Base-by-base conservation (phyloP, 2,329 filamentous ascomycete genomes). In the Colletotrichum sp. region DNA sequence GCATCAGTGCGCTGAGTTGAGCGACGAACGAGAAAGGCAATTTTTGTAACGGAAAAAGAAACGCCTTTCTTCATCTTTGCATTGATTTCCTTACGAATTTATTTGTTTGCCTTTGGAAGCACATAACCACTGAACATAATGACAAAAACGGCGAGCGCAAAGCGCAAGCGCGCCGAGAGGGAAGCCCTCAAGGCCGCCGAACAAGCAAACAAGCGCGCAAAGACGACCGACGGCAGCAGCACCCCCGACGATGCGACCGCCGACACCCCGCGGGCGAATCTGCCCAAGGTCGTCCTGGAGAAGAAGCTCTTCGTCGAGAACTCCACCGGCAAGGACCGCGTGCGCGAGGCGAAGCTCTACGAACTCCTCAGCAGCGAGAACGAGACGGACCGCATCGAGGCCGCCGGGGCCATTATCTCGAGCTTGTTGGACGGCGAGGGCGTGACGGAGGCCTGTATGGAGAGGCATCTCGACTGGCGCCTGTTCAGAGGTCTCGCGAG, bases 401-500 rank as follows among this genome's bases (percentile, higher is more conserved):
- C 92, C 8, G 92, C 91, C 34, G 88, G 90, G 76, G 90, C 88
- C 26, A 90, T 93, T 36, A 83, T 93, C 7, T 89, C 89, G 0
- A 89, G 89, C 9, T 86, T 93, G 2, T 81, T 93, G 2, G 87
- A 83, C 52, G 86, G 85, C 59, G 84, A 90, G 24, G 85, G 86
- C 36, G 89, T 89, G 5, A 78, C 87, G 4, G 91, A 93, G 81
- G 79, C 85, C 2, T 89, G 91, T 4, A 85, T 93, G 16, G 83
- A 88, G 78, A 86, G 91, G 74, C 92, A 93, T 79, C 85, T 93
- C 34, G 90, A 92, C 78, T 91, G 91, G 81, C 90, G 94, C 30
- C 88, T 99, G 48, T 95, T 98, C 83, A 92, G 95, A 71, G 97
- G 97, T 55, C 92, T 99, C 21, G 96, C 96, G 77, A 98, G 96